A percentile compares a stretch with the other conserved stretches of the same genome.
phyloP scores from a whole-genome alignment of 257 asterid species.

The Jacaranda mimosifolia region DNA sequence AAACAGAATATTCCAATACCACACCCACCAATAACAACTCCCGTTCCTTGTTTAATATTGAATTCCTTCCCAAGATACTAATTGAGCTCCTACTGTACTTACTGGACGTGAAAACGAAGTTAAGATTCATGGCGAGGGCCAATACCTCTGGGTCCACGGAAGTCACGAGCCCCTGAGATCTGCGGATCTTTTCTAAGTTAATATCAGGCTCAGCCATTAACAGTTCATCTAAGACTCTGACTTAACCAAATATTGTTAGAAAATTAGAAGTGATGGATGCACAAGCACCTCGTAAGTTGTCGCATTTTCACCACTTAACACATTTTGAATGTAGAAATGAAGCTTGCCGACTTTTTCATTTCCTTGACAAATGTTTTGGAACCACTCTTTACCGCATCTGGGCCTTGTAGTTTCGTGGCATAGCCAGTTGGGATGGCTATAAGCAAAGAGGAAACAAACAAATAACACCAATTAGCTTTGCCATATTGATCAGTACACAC shows the following conservation, averaged over 20 bases:
- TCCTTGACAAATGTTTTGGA: neutral
- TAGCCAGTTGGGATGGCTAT: no score
- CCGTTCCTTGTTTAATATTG: neutral
- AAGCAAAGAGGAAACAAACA: no score
- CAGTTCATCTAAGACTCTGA: conserved; percentile 43
- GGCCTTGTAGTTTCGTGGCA: no score
- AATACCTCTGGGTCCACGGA: conserved; percentile 22
- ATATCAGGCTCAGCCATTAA: conserved; percentile 44
- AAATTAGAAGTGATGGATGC: conserved; percentile 43
- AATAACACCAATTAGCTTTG: no score
- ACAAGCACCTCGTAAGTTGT: conserved; percentile 43
- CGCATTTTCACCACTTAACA: conserved; percentile 30
- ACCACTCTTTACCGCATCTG: no score
- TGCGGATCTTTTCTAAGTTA: conserved; percentile 41
- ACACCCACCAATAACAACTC: conserved; percentile 55
- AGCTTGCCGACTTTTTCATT: conserved; percentile 31
- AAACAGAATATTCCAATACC: no score
- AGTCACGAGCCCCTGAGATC: conserved; percentile 46
- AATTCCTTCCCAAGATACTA: conserved; percentile 48
- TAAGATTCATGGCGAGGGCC: conserved; percentile 39
- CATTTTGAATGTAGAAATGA: conserved; percentile 47
- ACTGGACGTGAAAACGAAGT: conserved; percentile 47
- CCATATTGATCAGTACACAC: no score
- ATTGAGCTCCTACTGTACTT: conserved; percentile 48
- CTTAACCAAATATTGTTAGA: no score